phyloP scores from a whole-genome alignment of 192 early-diverging fungal genomes.

The Anaeromyces robustus region DNA sequence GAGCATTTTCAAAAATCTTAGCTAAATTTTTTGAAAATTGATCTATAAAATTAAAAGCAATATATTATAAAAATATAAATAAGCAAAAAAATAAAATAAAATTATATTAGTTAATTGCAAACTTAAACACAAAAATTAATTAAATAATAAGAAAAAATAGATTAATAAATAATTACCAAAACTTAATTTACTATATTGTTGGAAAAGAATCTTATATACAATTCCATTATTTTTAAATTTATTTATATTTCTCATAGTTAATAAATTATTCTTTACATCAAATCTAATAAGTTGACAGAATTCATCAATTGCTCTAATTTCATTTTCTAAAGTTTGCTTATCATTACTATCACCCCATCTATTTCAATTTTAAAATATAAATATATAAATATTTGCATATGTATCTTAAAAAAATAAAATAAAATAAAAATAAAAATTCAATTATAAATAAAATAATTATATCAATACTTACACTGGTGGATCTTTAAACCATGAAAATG shows the following conservation, averaged over 20 bases:
- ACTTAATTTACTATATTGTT: background rate
- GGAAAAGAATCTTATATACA: background rate
- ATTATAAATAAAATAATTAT: no score
- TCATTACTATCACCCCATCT: background rate
- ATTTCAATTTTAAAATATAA: no score
- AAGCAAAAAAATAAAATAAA: background rate
- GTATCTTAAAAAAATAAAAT: no score
- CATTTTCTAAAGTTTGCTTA: background rate
- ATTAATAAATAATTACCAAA: background rate
- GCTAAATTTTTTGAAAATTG: slow-evolving; percentile 4
- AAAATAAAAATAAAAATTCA: no score
- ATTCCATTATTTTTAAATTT: background rate
- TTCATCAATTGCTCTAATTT: background rate
- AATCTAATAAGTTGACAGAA: background rate
- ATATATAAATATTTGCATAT: no score
- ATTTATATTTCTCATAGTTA: background rate
- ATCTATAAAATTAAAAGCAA: background rate
- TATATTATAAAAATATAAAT: no score
- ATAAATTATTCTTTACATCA: background rate
- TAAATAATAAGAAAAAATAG: background rate
- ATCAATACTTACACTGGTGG: background rate
- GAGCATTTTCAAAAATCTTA: slow-evolving; percentile 15
- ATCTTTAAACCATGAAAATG: background rate
- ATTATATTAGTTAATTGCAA: background rate
- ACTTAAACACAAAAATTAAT: no score